phyloP scores from a whole-genome alignment of 306 rosid species.

The Lathyrus sativus region DNA sequence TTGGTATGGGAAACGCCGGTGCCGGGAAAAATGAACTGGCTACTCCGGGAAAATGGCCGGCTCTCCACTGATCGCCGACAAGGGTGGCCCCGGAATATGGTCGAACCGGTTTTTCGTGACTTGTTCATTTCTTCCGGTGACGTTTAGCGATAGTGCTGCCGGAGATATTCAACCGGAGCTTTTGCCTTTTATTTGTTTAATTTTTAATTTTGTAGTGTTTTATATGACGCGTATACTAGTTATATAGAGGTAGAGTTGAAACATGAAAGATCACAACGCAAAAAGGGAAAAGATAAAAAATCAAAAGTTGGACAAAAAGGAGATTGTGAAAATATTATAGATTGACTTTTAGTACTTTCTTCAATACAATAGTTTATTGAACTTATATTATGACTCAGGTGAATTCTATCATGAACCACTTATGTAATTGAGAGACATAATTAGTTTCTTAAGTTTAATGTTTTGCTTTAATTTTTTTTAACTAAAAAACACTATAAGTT shows the following conservation, averaged over 20 bases:
- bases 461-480: no score
- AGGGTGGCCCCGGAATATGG: slow-evolving; percentile 49
- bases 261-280: not conserved
- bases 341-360: slow-evolving; percentile 37
- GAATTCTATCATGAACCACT: not conserved
- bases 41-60: slow-evolving; percentile 24
- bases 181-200: slow-evolving; percentile 3
- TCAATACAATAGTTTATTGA: no score
- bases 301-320: not conserved
- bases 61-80: slow-evolving; percentile 57
- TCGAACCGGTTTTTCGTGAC: slow-evolving; percentile 61
- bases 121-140: slow-evolving; percentile 57
- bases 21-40: slow-evolving; percentile 39
- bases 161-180: slow-evolving; percentile 25
- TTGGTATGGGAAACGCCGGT: slow-evolving; percentile 25
- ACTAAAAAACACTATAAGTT: no score
- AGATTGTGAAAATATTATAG: slow-evolving; percentile 35
- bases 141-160: slow-evolving; percentile 21
- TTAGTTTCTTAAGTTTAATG: no score
- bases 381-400: no score
- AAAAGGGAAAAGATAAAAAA: no score
- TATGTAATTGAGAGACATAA: no score
- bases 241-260: slow-evolving; percentile 22
- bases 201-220: slow-evolving; percentile 8
- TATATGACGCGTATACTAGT: slow-evolving; percentile 27